phyloP scores from a whole-genome alignment of 176 grass and related monocot genomes.

The Eremochloa ophiuroides region DNA sequence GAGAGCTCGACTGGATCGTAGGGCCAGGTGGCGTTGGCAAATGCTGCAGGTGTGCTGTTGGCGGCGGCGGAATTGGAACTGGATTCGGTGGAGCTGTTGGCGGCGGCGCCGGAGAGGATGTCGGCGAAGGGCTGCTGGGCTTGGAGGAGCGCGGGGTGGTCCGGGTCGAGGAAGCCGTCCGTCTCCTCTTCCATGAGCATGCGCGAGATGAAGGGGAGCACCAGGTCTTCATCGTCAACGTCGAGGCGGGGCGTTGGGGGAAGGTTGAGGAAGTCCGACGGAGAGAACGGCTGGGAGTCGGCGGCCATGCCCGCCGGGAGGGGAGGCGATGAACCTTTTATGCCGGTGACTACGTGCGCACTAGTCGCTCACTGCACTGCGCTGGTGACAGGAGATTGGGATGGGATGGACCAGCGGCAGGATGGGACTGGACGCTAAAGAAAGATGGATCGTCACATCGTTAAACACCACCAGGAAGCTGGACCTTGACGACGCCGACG shows the following conservation, averaged over 20 bases:
- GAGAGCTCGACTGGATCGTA: constrained; percentile 31
- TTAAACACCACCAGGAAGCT: no score
- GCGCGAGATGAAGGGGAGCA: constrained; percentile 20
- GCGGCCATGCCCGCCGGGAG: background rate
- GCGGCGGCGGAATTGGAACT: no score
- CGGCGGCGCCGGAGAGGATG: constrained; percentile 18
- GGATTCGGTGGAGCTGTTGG: no score
- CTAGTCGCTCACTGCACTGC: no score
- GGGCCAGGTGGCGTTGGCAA: constrained; percentile 15
- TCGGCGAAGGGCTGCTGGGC: constrained; percentile 39
- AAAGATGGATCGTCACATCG: no score
- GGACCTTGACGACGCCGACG: no score
- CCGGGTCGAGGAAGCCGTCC: constrained; percentile 30
- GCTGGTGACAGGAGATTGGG: no score
- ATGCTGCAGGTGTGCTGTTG: no score
- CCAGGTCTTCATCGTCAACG: constrained; percentile 12
- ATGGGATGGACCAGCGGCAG: no score
- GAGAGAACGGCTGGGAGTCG: constrained; percentile 1
- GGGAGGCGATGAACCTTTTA: background rate
- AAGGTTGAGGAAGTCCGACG: constrained; percentile 31
- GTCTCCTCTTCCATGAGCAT: constrained; percentile 57
- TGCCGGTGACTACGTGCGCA: no score
- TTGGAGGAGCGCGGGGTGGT: constrained; percentile 28
- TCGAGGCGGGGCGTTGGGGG: background rate
- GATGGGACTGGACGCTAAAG: no score